Evolutionary conservation across 2,329 filamentous ascomycete species (phyloP).

Genomic region (Fusarium staphyleae): DNA sequence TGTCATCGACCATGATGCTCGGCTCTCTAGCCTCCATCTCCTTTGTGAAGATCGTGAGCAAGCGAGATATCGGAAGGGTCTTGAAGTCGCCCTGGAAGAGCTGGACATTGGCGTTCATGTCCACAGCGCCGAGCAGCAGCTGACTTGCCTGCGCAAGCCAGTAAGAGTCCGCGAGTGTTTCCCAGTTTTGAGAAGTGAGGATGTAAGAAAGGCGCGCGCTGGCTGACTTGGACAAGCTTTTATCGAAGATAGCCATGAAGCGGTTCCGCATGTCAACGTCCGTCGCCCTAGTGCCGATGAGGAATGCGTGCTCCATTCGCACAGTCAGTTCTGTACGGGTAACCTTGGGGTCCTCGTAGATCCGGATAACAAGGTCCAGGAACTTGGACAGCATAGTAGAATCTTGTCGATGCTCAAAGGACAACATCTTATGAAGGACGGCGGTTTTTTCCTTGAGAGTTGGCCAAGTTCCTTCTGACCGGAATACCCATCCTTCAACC

Average conservation of each 20-base stretch:
- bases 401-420: slow-evolving; percentile 87
- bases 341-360: slow-evolving; percentile 98
- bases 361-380: slow-evolving; percentile 92
- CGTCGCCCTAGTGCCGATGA: slow-evolving; percentile 90
- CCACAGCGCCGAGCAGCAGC: slow-evolving; percentile 87
- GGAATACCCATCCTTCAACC: slow-evolving; percentile 96
- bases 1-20: slow-evolving; percentile 79
- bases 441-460: slow-evolving; percentile 99
- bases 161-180: slow-evolving; percentile 91
- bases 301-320: slow-evolving; percentile 95
- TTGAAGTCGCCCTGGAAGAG: slow-evolving; percentile 86
- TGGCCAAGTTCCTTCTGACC: slow-evolving; percentile 92
- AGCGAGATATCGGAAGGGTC: slow-evolving; percentile 73
- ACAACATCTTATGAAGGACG: slow-evolving; percentile 98
- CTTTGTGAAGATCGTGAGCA: slow-evolving; percentile 76
- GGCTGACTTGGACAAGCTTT: slow-evolving; percentile 89
- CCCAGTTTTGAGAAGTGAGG: slow-evolving; percentile 93
- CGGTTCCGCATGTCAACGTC: slow-evolving; percentile 97
- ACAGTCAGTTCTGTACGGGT: slow-evolving; percentile 95
- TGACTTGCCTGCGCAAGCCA: slow-evolving; percentile 97
- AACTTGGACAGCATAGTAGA: slow-evolving; percentile 90
- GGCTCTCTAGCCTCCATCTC: slow-evolving; percentile 75
- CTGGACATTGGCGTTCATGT: slow-evolving; percentile 80
- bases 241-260: slow-evolving; percentile 96
- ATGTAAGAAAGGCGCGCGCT: slow-evolving; percentile 90